phyloP scores from a whole-genome alignment of 345 rosid genomes.

The Lagerstroemia speciosa region DNA sequence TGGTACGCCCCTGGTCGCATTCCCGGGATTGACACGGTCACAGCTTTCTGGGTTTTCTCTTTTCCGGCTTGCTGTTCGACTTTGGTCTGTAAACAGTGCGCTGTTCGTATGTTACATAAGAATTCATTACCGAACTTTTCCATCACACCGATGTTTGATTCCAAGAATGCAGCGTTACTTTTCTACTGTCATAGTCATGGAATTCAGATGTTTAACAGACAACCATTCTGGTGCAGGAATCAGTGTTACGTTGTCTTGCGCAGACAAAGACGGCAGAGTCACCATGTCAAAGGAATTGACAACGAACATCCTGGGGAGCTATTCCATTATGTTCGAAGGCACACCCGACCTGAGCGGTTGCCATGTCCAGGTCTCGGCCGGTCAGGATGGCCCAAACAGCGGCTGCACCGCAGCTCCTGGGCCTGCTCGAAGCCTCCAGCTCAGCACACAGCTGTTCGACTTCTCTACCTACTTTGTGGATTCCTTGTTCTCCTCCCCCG shows the following conservation, averaged over 20 bases:
- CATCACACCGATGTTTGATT: no score
- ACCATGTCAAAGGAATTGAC: slow-evolving; percentile 65
- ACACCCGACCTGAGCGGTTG: slow-evolving; percentile 68
- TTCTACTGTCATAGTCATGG: no score
- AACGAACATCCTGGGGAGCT: slow-evolving; percentile 62
- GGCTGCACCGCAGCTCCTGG: slow-evolving; percentile 50
- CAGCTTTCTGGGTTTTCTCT: background rate
- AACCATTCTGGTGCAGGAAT: slow-evolving; percentile 33
- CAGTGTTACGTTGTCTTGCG: slow-evolving; percentile 49
- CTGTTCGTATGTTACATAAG: no score
- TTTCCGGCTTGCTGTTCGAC: background rate
- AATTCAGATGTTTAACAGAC: background rate
- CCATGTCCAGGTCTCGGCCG: slow-evolving; percentile 52
- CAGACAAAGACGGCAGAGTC: slow-evolving; percentile 43
- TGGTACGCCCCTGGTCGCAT: slow-evolving; percentile 24
- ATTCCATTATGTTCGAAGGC: slow-evolving; percentile 63
- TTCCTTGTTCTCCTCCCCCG: slow-evolving; percentile 66
- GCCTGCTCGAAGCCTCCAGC: slow-evolving; percentile 47
- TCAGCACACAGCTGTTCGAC: slow-evolving; percentile 44
- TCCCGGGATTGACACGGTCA: background rate
- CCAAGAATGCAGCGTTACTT: background rate
- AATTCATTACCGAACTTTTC: no score
- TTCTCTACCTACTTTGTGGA: slow-evolving; percentile 44
- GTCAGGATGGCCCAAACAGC: slow-evolving; percentile 19
- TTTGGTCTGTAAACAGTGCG: no score